Evolutionary conservation across 306 rosid species (phyloP), one percentile per base, ranked within the genome.

Genomic region (Lathyrus tuberosus): DNA sequence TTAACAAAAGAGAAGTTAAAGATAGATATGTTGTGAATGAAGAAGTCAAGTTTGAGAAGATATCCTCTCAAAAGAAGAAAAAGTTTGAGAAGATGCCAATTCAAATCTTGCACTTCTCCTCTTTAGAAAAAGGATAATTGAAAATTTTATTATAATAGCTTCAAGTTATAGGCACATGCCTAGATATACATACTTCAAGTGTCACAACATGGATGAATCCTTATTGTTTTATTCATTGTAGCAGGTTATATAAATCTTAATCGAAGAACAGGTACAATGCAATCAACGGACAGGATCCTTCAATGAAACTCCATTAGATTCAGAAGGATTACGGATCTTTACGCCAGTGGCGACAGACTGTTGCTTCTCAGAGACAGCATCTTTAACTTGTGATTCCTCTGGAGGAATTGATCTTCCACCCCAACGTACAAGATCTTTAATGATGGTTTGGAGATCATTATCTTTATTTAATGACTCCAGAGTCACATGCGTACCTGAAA

Each of bases 401-500:
- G 17, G 60, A 11, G 97, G 95, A 79, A 76, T 7, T 64, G 97
- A 87, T 78, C 99, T 82, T 44, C 97, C 92, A 41, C 92, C 78
- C 69, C 75, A 88, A 8, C 69, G 59, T 3, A 91, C 85, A 15
- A 90, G 86, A 70, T 78, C 88, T 57, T 88, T 91, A 70, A 94
- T 87, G 64, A 71, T 71, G 69, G 70, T 75, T 69, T 76, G 84
- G 12, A 94, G 86, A 49, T 88, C 87, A 4, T 69, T 67, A 60
- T 94, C 99, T 82, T 94, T 76, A 1, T 83, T 65, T 85, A 94
- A 60, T 8, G 92, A 79, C 73, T 94, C 99, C 84, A 94, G 33
- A 24, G 87, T 91, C 75, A 88, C 95, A 67, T 94, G 99, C 2
- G 71, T 82, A 53, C 99, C 99, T 94, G 90, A 84, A 54, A 52